These are phyloP conservation scores for Piper betle DNA, from an alignment of 164 flowering plant species.

Conservation along the genomic window DNA sequence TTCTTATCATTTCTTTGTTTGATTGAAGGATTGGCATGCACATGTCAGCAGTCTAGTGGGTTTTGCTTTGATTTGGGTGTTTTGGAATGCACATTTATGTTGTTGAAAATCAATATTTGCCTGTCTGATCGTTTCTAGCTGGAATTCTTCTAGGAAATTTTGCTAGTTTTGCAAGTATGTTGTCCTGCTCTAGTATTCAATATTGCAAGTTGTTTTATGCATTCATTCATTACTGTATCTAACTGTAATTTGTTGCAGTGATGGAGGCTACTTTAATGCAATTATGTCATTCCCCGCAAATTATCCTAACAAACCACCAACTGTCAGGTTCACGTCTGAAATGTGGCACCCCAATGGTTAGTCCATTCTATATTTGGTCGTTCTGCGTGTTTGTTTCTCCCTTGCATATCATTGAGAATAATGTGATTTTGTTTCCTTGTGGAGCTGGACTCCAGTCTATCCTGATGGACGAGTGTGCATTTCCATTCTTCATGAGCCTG, in stretches of 20 bases:
- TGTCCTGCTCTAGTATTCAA: neutral
- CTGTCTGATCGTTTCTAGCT: no score
- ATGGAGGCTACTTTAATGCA: conserved; percentile 71
- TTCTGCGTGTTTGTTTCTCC: neutral
- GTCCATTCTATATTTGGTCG: conserved; percentile 5
- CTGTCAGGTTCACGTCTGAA: conserved; percentile 61
- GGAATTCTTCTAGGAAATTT: no score
- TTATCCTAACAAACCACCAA: conserved; percentile 66
- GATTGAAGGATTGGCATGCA: no score
- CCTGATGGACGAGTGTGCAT: conserved; percentile 87
- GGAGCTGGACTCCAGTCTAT: conserved; percentile 41
- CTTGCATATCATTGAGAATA: neutral
- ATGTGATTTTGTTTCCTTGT: neutral
- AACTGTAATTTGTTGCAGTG: conserved; percentile 23
- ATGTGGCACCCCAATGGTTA: conserved; percentile 85
- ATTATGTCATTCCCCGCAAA: conserved; percentile 56
- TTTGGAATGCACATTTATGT: no score
- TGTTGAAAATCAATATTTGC: no score
- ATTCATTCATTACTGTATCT: neutral
- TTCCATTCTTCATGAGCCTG: conserved; percentile 95
- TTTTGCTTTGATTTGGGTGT: no score
- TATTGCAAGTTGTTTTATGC: neutral
- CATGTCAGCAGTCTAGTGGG: no score
- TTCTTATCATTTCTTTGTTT: neutral
- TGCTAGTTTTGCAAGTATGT: no score